phyloP scores from a whole-genome alignment of 768 basidiomycete species.

The Podaxis sp. region DNA sequence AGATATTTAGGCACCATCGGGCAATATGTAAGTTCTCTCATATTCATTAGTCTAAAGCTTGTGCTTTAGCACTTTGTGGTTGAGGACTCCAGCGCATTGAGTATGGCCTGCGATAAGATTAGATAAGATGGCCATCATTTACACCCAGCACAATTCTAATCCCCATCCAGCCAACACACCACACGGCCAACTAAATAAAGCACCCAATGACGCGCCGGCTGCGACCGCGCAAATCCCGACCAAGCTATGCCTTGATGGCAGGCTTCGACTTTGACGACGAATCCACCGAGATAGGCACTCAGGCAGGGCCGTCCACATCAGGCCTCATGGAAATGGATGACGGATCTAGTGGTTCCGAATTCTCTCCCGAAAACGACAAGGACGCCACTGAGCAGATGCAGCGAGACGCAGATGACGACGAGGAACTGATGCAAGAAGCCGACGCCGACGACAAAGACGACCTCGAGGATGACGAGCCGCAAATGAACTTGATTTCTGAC shows the following conservation, averaged over 20 bases:
- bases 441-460: conserved; percentile 28
- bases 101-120: background rate
- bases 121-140: background rate
- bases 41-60: background rate
- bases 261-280: conserved; percentile 34
- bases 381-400: conserved; percentile 20
- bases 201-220: conserved; percentile 51
- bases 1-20: background rate
- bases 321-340: conserved; percentile 28
- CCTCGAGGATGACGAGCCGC: conserved; percentile 23
- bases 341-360: conserved; percentile 52
- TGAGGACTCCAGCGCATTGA: background rate
- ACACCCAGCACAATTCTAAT: background rate
- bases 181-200: conserved; percentile 6
- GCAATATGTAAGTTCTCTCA: background rate
- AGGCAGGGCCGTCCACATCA: conserved; percentile 40
- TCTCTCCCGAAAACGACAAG: conserved; percentile 42
- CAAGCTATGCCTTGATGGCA: conserved; percentile 45
- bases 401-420: conserved; percentile 30
- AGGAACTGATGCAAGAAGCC: conserved; percentile 28
- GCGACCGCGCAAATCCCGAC: conserved; percentile 50
- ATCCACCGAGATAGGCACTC: conserved; percentile 26
- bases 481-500: conserved; percentile 13
- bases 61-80: background rate
- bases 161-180: background rate